A percentile compares a stretch with the other conserved stretches of the same genome.
These are phyloP conservation scores for Quercus wislizeni DNA, from an alignment of 306 rosid genomes.

Conservation along the genomic window DNA sequence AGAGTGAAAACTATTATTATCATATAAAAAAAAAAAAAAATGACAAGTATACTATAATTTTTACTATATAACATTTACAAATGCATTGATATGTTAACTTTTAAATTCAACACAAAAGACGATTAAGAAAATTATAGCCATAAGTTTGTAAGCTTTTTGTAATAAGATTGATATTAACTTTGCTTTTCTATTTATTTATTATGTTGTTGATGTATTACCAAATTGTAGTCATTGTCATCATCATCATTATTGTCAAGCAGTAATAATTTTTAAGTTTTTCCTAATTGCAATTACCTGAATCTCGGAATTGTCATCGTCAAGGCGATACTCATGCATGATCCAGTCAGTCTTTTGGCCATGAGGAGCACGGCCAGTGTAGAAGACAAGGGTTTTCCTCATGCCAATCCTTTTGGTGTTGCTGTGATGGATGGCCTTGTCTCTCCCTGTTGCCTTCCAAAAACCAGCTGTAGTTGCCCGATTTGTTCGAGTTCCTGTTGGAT, in stretches of 20 bases:
- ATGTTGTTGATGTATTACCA: rapidly evolving
- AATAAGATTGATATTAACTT: no score
- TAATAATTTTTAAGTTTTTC: no score
- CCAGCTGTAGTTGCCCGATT: conserved; percentile 95
- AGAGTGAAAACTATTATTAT: not conserved
- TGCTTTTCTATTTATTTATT: no score
- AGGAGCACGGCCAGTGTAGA: conserved; percentile 99
- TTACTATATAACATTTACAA: no score
- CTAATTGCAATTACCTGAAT: conserved; percentile 48
- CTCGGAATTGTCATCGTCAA: conserved; percentile 64
- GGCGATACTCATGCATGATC: conserved; percentile 99
- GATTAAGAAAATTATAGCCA: not conserved
- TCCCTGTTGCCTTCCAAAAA: conserved; percentile 97
- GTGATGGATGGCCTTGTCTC: conserved; percentile 86
- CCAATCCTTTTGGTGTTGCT: conserved; percentile 76
- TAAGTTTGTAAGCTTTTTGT: not conserved
- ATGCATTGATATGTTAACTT: no score
- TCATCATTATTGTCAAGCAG: no score
- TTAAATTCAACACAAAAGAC: not conserved
- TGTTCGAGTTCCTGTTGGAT: conserved; percentile 95
- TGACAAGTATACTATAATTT: no score
- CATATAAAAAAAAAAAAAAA: no score
- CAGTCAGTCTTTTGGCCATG: conserved; percentile 96
- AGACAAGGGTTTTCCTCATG: conserved; percentile 96
- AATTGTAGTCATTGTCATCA: no score